phyloP scores from a whole-genome alignment of 176 grass and related monocot genomes.

The Cenchrus purpureus region DNA sequence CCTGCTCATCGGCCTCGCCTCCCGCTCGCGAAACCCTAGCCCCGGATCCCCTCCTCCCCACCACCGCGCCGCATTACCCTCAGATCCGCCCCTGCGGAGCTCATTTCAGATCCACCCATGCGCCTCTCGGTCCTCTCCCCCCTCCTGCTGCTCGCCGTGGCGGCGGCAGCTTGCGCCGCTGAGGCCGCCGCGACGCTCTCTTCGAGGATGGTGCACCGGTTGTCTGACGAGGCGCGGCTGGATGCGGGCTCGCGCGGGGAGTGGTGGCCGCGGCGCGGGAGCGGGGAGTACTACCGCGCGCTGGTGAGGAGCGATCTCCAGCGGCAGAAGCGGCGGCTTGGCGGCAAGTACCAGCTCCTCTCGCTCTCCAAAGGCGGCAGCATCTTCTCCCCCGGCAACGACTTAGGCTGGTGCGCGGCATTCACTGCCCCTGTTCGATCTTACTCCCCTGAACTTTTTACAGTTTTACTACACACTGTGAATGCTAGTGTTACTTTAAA shows the following conservation, averaged over 20 bases:
- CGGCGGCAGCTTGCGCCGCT: slow-evolving; percentile 10
- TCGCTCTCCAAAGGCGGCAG: slow-evolving; percentile 63
- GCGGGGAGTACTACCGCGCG: slow-evolving; percentile 70
- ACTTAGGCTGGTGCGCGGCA: slow-evolving; percentile 77
- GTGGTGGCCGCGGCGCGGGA: slow-evolving; percentile 68
- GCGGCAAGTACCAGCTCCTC: slow-evolving; percentile 56
- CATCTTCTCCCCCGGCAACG: slow-evolving; percentile 60
- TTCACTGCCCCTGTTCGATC: slow-evolving; percentile 5
- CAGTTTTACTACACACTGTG: not conserved
- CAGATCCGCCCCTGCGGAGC: slow-evolving; percentile 49
- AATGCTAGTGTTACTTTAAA: not conserved
- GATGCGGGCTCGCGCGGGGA: slow-evolving; percentile 32
- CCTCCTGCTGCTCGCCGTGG: slow-evolving; percentile 28
- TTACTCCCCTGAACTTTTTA: slow-evolving; percentile 16
- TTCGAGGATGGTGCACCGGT: slow-evolving; percentile 75
- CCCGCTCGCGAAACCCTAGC: slow-evolving; percentile 31
- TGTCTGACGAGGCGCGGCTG: slow-evolving; percentile 78
- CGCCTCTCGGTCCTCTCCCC: slow-evolving; percentile 22
- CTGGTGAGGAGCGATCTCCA: slow-evolving; percentile 77
- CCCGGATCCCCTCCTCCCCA: slow-evolving; percentile 3
- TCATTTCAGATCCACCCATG: slow-evolving; percentile 62
- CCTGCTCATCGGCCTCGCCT: slow-evolving; percentile 4
- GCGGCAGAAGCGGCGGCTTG: slow-evolving; percentile 66
- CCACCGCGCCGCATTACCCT: slow-evolving; percentile 41
- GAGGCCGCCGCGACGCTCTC: slow-evolving; percentile 48